Evolutionary conservation across 805 yeast species (phyloP), one percentile per base, ranked within the genome.

Genomic region (Saturnispora serradocipensis): DNA sequence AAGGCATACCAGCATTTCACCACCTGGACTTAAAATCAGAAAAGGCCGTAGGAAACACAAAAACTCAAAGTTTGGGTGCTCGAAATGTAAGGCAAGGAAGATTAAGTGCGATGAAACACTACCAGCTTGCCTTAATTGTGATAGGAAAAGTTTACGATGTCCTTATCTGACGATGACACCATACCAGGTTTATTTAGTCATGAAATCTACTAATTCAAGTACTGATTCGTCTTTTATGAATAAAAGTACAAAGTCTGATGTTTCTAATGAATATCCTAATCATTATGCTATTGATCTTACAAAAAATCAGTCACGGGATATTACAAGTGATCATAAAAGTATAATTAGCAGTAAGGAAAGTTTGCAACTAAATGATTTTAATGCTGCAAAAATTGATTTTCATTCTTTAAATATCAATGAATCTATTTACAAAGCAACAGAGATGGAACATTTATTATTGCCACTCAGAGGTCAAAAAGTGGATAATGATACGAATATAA

Each of bases 11-110:
- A 38, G 5, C 24, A 18, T 11, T 16, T 4, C 5, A 10, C 25
- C 44, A 11, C 8, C 44, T 6, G 30, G n/a, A 13, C 5, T 40
- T 15, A 20, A 15, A 20, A 22, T 16, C 10, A 40, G 46, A 34
- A 43, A 39, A n/a, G n/a, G 42, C 6, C 42, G 51, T n/a, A 27
- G 49, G 25, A 52, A 50, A 28, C 59, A 72, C 34, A 61, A 62
- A 46, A 70, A 71, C 54, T 65, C 71, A 43, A 61, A 70, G 50
- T 61, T 65, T 49, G 75, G 75, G 3, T 71, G 75, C 51, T 48
- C 57, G n/a, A 67, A 61, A 44, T 71, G 75, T 55, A 71, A 71
- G 54, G 48, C 67, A 42, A 58, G 73, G 24, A 70, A 69, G 49
- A 57, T 70, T 50, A 71, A 66, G 59, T 66, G 69, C 50, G 68